Evolutionary conservation across 495 filamentous ascomycete genomes (phyloP).

Genomic region (Clavariopsis aquatica): DNA sequence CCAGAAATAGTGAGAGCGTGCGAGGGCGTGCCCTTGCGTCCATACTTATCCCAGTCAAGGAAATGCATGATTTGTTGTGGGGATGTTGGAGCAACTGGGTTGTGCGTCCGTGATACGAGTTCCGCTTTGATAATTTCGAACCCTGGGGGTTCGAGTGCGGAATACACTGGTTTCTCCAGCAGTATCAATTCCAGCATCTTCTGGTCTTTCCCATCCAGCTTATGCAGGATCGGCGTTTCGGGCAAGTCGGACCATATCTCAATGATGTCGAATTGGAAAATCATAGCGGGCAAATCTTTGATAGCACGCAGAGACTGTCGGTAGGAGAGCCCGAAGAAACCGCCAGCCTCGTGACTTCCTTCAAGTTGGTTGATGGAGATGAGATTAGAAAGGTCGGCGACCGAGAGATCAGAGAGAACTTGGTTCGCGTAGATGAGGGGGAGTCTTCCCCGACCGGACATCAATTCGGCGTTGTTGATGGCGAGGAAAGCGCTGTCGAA

Average conservation of each 20-base stretch:
- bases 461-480: constrained; percentile 17
- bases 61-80: constrained; percentile 14
- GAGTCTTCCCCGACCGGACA: neutral
- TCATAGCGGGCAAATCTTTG: constrained; percentile 4
- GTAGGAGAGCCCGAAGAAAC: constrained; percentile 23
- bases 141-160: constrained; percentile 6
- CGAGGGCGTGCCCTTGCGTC: constrained; percentile 16
- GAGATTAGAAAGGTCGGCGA: constrained; percentile 1
- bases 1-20: neutral
- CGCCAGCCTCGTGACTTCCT: constrained; percentile 27
- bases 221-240: neutral
- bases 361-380: constrained; percentile 14
- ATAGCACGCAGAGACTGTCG: constrained; percentile 3
- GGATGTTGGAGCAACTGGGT: neutral
- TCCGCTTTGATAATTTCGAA: constrained; percentile 22
- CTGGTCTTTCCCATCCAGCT: constrained; percentile 2
- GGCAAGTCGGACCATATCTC: constrained; percentile 11
- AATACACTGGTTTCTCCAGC: constrained; percentile 16
- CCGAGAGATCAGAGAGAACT: constrained; percentile 20
- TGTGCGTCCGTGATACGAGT: neutral
- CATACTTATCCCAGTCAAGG: constrained; percentile 15
- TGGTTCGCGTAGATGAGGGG: constrained; percentile 27
- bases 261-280: constrained; percentile 27
- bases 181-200: constrained; percentile 21
- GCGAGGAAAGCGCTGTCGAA: constrained; percentile 2